phyloP scores from a whole-genome alignment of 2,329 filamentous ascomycete species.

The Phaeosphaeria sp. region DNA sequence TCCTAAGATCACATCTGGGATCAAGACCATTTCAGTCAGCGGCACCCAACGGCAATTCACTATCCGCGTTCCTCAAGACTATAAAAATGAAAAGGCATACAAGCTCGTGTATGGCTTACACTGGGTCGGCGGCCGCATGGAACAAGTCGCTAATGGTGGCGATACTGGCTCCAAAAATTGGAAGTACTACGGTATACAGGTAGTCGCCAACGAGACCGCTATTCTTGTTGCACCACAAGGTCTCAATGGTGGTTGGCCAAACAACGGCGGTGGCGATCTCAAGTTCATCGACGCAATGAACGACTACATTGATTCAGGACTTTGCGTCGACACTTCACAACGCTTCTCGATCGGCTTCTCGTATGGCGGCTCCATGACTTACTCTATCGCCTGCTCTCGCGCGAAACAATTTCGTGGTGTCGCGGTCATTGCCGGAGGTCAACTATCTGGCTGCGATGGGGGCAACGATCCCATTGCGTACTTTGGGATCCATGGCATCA shows the following conservation, averaged over 20 bases:
- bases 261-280: conserved; percentile 51
- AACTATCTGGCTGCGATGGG: conserved; percentile 28
- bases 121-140: conserved; percentile 50
- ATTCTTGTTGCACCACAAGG: conserved; percentile 55
- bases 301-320: conserved; percentile 44
- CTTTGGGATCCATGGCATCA: conserved; percentile 49
- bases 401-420: conserved; percentile 50
- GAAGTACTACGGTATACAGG: conserved; percentile 50
- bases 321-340: conserved; percentile 52
- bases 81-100: conserved; percentile 49
- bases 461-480: conserved; percentile 36
- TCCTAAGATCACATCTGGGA: conserved; percentile 12
- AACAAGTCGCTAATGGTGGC: conserved; percentile 39
- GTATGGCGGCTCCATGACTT: conserved; percentile 54
- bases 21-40: conserved; percentile 42
- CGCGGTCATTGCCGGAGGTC: conserved; percentile 27
- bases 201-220: conserved; percentile 44
- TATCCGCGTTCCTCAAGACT: conserved; percentile 49
- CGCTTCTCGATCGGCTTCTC: conserved; percentile 55
- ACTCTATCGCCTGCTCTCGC: conserved; percentile 52
- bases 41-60: conserved; percentile 50
- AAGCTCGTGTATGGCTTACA: conserved; percentile 54
- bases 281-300: conserved; percentile 51
- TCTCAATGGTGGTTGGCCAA: conserved; percentile 49
- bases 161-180: conserved; percentile 7